These are phyloP conservation scores for Fusarium dlaminii DNA, from an alignment of 2,329 filamentous ascomycete genomes.

Conservation along the genomic window DNA sequence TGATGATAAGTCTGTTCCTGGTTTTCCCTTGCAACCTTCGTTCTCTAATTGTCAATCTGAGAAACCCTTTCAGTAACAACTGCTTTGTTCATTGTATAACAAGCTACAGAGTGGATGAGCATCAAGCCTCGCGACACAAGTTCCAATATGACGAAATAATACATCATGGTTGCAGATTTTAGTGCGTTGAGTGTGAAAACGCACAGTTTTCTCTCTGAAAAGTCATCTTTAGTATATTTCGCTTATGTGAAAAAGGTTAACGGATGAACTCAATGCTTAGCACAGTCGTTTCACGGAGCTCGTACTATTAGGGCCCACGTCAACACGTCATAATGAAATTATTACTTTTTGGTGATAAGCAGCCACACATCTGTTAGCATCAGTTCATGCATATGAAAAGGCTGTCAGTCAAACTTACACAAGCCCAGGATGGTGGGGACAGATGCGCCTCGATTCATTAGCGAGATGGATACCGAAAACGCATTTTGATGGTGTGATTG, in stretches of 20 bases:
- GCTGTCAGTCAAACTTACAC: neutral
- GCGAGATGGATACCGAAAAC: neutral
- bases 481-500: neutral
- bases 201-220: neutral
- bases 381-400: neutral
- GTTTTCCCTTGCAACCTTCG: too few species aligned
- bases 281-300: neutral
- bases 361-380: neutral
- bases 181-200: too few species aligned
- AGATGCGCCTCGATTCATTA: neutral
- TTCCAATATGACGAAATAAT: too few species aligned
- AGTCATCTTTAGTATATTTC: neutral
- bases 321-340: neutral
- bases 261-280: neutral
- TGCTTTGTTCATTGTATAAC: too few species aligned
- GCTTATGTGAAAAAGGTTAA: neutral
- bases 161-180: too few species aligned
- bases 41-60: too few species aligned
- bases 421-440: neutral
- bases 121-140: too few species aligned
- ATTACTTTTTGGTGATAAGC: neutral
- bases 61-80: too few species aligned
- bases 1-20: too few species aligned
- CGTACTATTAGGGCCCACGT: neutral
- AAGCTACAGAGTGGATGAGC: too few species aligned